These are phyloP conservation scores for Spongospora subterranea DNA, from an alignment of 208 protist species.

Conservation along the genomic window DNA sequence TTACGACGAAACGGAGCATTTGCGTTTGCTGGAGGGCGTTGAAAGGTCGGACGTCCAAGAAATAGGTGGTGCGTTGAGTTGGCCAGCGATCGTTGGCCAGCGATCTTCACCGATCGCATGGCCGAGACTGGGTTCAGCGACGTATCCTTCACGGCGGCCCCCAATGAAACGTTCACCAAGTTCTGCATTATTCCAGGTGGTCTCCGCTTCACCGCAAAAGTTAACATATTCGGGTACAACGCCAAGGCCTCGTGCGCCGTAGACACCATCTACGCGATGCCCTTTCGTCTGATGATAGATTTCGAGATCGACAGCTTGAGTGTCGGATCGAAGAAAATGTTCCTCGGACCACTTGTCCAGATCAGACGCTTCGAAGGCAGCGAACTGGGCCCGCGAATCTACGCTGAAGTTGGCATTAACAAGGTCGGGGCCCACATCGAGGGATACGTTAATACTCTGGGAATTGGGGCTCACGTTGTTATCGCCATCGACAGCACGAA, in stretches of 20 bases:
- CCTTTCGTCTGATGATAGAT: neutral
- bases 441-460: neutral
- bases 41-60: no score
- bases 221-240: neutral
- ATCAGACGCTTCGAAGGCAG: neutral
- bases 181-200: neutral
- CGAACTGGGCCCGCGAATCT: neutral
- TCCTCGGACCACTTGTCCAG: neutral
- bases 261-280: neutral
- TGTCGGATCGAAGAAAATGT: no score
- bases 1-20: no score
- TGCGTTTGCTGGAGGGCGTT: no score
- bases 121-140: neutral
- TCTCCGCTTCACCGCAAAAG: neutral
- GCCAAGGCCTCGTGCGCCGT: neutral
- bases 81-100: no score
- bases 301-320: neutral
- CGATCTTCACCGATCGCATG: no score
- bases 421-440: slow-evolving; percentile 7
- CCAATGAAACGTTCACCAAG: neutral
- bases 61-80: no score
- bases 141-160: neutral
- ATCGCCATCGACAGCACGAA: neutral
- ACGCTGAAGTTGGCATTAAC: neutral
- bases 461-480: neutral